These are phyloP conservation scores for Yamadazyma phyllophila DNA, from an alignment of 805 yeast genomes.

Conservation along the genomic window DNA sequence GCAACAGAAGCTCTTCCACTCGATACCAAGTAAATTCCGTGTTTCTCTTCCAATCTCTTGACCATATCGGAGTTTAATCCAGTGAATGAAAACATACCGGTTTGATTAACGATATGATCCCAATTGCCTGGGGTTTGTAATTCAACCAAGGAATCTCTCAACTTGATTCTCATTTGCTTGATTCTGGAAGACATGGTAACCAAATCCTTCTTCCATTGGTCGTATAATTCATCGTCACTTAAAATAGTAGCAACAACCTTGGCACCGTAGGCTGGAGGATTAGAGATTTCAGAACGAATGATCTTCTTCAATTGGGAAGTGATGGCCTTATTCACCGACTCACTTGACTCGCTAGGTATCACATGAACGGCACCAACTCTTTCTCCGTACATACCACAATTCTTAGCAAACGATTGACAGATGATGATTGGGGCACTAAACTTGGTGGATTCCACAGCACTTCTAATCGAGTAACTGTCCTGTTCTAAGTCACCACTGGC, in stretches of 20 bases:
- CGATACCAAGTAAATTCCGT: slow-evolving; percentile 75
- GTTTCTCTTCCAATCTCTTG: slow-evolving; percentile 67
- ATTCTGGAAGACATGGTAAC: slow-evolving; percentile 86
- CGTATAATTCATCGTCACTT: slow-evolving; percentile 59
- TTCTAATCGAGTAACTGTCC: slow-evolving; percentile 81
- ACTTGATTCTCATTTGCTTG: slow-evolving; percentile 66
- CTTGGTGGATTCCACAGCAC: slow-evolving; percentile 46
- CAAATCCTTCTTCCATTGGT: slow-evolving; percentile 83
- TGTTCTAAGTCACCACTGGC: slow-evolving; percentile 82
- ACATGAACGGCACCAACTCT: slow-evolving; percentile 92
- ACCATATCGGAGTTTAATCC: slow-evolving; percentile 81
- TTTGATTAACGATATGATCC: slow-evolving; percentile 87
- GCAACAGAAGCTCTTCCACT: slow-evolving; percentile 94
- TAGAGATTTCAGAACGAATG: slow-evolving; percentile 83
- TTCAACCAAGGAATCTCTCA: slow-evolving; percentile 57
- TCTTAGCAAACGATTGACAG: slow-evolving; percentile 96
- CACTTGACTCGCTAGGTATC: slow-evolving; percentile 43
- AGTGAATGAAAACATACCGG: slow-evolving; percentile 96
- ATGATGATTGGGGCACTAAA: slow-evolving; percentile 45
- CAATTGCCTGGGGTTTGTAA: slow-evolving; percentile 84
- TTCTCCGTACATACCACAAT: slow-evolving; percentile 96
- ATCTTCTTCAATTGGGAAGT: slow-evolving; percentile 72
- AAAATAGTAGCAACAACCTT: slow-evolving; percentile 80
- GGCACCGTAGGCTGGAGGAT: slow-evolving; percentile 95
- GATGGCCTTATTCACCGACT: slow-evolving; percentile 54